Evolutionary conservation across 176 grass and related monocot genomes (phyloP), one percentile per base, ranked within the genome.

Genomic region (Zoysia pacifica): DNA sequence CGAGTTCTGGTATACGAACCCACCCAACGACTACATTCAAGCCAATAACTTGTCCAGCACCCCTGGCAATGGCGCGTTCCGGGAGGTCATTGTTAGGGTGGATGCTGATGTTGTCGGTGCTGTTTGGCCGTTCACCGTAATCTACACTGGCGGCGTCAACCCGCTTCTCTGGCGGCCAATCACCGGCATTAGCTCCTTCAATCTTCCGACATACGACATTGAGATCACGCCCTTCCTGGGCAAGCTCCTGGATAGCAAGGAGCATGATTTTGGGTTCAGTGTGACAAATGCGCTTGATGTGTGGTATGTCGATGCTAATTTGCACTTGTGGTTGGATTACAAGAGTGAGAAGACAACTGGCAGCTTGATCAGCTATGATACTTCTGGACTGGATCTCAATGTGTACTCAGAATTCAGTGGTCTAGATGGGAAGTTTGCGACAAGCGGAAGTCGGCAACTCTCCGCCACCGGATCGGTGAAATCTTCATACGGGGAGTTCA

Each of bases 161-260:
- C 91, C 91, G 3, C 84, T 93, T 16, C 20, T 93, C 0, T 93
- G 91, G 91, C 47, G 80, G 7, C 91, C 91, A 5, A 84, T 93
- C 61, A 86, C 91, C 0, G 70, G 67, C 9, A 77, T 93, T 47
- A 88, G 85, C 10, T 84, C 91, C 0, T 93, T 87, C 77, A 73
- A 86, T 72, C 70, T 88, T 3, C 91, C 91, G 0, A 86, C 89
- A 0, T 94, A 94, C 55, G 88, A 84, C 71, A 77, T 94, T 35
- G 89, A 94, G 12, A 71, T 91, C 42, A 94, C 91, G 0, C 91
- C 89, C 4, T 94, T 91, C 81, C 18, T 94, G 35, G 86, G 89
- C 14, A 80, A 81, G 51, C 49, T 94, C 19, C 18, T 94, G 55
- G 86, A 94, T 2, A 71, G 79, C 20, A 78, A 77, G 40, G 75